Evolutionary conservation across 495 filamentous ascomycete genomes (phyloP).

Genomic region (Letharia lupina): DNA sequence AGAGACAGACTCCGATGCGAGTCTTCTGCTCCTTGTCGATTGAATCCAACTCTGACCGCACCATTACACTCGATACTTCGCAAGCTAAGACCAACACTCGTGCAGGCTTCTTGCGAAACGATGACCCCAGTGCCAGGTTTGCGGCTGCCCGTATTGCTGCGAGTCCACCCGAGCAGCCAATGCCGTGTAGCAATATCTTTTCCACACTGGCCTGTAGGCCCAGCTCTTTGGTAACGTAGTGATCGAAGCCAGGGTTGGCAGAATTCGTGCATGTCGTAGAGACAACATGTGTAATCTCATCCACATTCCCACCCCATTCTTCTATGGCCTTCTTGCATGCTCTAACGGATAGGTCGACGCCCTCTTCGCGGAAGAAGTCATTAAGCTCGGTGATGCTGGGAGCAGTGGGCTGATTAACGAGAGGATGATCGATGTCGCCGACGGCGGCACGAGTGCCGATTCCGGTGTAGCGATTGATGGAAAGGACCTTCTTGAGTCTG

Average conservation of each 20-base stretch:
- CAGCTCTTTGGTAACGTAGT: constrained; percentile 49
- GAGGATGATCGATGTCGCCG: constrained; percentile 45
- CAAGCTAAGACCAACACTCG: constrained; percentile 52
- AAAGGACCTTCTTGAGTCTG: constrained; percentile 44
- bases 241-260: constrained; percentile 62
- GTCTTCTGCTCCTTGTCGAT: constrained; percentile 44
- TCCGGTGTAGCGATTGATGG: constrained; percentile 55
- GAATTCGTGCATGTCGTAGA: constrained; percentile 59
- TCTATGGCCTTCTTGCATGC: constrained; percentile 52
- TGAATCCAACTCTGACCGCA: constrained; percentile 51
- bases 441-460: constrained; percentile 55
- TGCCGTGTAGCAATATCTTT: constrained; percentile 52
- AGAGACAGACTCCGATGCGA: constrained; percentile 51
- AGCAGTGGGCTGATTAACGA: constrained; percentile 44
- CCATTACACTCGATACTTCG: constrained; percentile 50
- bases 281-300: constrained; percentile 55
- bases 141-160: constrained; percentile 53
- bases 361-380: constrained; percentile 46
- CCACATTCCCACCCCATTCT: constrained; percentile 41
- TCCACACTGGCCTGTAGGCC: constrained; percentile 43
- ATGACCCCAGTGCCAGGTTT: constrained; percentile 51
- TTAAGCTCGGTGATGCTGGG: constrained; percentile 50
- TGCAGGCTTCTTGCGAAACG: constrained; percentile 42
- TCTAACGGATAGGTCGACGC: constrained; percentile 47
- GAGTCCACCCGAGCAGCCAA: constrained; percentile 58